Percentiles rank a stretch among this genome's conserved stretches.
Evolutionary conservation across 2,329 filamentous ascomycete species (phyloP).

Genomic region (Alternaria arborescens): DNA sequence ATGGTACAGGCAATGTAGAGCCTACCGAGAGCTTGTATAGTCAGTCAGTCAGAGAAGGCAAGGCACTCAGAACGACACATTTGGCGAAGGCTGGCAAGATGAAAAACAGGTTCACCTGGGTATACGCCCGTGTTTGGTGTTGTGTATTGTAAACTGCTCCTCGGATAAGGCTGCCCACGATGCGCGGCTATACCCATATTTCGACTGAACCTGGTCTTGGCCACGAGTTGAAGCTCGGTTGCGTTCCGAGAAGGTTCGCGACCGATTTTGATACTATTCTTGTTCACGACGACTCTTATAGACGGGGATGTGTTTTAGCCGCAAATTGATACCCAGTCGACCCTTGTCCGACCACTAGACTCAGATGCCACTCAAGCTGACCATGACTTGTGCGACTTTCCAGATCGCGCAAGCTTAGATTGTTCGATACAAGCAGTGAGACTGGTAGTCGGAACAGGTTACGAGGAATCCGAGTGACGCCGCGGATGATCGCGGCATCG

Average conservation of each 20-base stretch:
- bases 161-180: background rate
- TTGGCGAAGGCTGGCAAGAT: background rate
- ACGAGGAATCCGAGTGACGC: constrained; percentile 6
- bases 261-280: constrained; percentile 33
- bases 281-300: constrained; percentile 17
- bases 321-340: constrained; percentile 32
- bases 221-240: constrained; percentile 5
- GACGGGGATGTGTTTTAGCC: constrained; percentile 34
- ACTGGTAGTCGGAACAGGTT: constrained; percentile 6
- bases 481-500: background rate
- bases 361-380: background rate
- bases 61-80: background rate
- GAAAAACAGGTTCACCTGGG: background rate
- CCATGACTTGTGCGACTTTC: background rate
- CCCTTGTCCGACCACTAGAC: constrained; percentile 19
- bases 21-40: background rate
- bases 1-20: constrained; percentile 1
- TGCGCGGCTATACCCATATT: background rate
- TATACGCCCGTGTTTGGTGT: background rate
- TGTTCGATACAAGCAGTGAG: constrained; percentile 14
- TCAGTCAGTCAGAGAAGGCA: background rate
- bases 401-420: constrained; percentile 7
- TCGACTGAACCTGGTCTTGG: background rate
- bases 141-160: background rate
- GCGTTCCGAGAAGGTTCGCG: constrained; percentile 12